Evolutionary conservation across 768 basidiomycete genomes (phyloP), one percentile per base, ranked within the genome.

Genomic region (Cystobasidium ongulense): DNA sequence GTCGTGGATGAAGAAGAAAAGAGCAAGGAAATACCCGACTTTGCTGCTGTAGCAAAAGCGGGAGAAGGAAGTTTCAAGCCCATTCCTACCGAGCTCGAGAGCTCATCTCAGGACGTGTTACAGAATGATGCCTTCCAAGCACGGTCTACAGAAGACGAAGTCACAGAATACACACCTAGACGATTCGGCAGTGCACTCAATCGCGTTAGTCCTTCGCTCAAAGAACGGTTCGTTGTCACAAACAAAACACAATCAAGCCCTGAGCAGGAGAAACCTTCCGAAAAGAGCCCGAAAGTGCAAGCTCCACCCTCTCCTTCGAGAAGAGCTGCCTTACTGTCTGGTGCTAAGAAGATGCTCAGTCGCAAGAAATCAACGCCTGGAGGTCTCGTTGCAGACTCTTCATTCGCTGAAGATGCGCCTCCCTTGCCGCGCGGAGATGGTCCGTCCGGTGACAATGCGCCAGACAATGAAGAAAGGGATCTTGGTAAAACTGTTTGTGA

Each of bases 171-270:
- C 31, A 36, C 63, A 4, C 23, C 66, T 7, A 68, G 23, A 35
- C 38, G 50, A 3, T 27, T 71, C 25, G 68, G 68, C 8, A 38
- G 41, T 15, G 36, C 68, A 11, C 38, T 71, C 31, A 71, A 71
- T 43, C 50, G 68, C 31, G 68, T 71, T 38, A 71, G 68, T 27
- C 68, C 68, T 17, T 39, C 68, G 7, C 54, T 71, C 2, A 71
- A 71, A 39, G 68, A 46, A n/a, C 68, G 68, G 5, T 54, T 71
- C 21, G 68, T 2, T 1, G 53, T 27, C 15, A 8, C 66, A 10
- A 29, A 15, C 66, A 68, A 31, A 13, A 53, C 36, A 11, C 27
- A 64, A 39, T 38, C 63, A 3, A 29, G 31, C 18, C 27, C 38
- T 5, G 33, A 64, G 27, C 63, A 39, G 36, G 38, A 36, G 10